Evolutionary conservation across 345 rosid species (phyloP).

Genomic region (Xanthoceras sorbifolium): DNA sequence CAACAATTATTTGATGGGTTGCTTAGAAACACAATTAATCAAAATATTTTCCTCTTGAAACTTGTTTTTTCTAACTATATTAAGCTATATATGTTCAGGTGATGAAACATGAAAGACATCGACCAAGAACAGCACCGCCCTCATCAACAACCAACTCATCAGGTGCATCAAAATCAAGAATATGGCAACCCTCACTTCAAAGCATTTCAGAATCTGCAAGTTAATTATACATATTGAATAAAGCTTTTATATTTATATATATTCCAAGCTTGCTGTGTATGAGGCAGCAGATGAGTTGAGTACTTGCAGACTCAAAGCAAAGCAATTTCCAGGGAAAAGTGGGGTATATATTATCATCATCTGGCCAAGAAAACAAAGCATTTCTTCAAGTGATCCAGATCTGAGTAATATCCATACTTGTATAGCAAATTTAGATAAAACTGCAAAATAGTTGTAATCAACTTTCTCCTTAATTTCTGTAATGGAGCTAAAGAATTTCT

Average conservation of each 20-base stretch:
- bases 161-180: conserved; percentile 47
- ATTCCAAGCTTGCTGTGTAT: conserved; percentile 1
- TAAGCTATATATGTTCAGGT: conserved; percentile 42
- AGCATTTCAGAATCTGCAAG: conserved; percentile 82
- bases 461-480: conserved; percentile 15
- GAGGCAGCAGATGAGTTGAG: conserved; percentile 17
- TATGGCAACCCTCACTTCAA: conserved; percentile 91
- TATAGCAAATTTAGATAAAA: conserved; percentile 10
- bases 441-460: conserved; percentile 16
- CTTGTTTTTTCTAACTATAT: conserved; percentile 12
- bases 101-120: conserved; percentile 54
- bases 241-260: background rate
- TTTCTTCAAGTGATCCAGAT: conserved; percentile 18
- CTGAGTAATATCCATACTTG: conserved; percentile 22
- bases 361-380: background rate
- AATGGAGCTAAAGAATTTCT: conserved; percentile 18
- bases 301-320: conserved; percentile 6
- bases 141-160: conserved; percentile 43
- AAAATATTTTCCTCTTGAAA: background rate
- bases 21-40: no score
- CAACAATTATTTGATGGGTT: no score
- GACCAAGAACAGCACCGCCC: conserved; percentile 40
- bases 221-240: conserved; percentile 30
- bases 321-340: background rate
- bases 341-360: background rate